Conservation (phyloP, 1,284 basidiomycete species). For the Earliella scabrosa region DNA sequence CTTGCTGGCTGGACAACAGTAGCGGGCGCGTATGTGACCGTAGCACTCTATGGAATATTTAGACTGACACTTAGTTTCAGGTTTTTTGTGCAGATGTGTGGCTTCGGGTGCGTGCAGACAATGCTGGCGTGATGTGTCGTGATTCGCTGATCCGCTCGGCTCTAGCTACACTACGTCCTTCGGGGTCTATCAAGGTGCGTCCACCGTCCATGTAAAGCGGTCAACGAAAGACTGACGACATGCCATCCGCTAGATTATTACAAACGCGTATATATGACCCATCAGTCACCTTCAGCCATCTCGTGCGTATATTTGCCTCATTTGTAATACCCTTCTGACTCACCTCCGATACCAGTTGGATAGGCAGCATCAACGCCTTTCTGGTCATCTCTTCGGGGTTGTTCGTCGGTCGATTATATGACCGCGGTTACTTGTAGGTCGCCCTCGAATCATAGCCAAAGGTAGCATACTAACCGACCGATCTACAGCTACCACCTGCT, state of each 20-base stretch:
- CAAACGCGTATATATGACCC: slow-evolving; percentile 17
- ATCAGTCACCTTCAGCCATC: slow-evolving; percentile 39
- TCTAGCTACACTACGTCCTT: slow-evolving; percentile 47
- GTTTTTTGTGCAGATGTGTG: slow-evolving; percentile 16
- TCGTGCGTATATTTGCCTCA: slow-evolving; percentile 20
- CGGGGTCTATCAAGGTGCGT: slow-evolving; percentile 48
- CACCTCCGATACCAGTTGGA: slow-evolving; percentile 42
- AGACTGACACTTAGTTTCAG: neutral
- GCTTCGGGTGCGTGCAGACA: slow-evolving; percentile 33
- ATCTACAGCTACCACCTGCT: slow-evolving; percentile 14
- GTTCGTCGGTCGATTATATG: slow-evolving; percentile 34
- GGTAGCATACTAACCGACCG: neutral
- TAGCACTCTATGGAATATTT: neutral
- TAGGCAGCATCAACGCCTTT: slow-evolving; percentile 44
- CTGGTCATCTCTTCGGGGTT: slow-evolving; percentile 36
- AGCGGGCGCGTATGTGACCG: slow-evolving; percentile 9
- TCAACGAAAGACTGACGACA: neutral
- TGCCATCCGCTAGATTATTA: slow-evolving; percentile 23
- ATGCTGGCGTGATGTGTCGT: too few species aligned
- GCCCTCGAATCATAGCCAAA: neutral
- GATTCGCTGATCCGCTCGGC: too few species aligned
- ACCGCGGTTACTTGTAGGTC: slow-evolving; percentile 31
- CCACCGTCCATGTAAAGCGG: neutral
- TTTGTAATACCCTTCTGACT: slow-evolving; percentile 18
- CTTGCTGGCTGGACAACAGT: slow-evolving; percentile 12